phyloP scores from a whole-genome alignment of 1,284 basidiomycete species.

The Microbotryum silenes-acaulis region DNA sequence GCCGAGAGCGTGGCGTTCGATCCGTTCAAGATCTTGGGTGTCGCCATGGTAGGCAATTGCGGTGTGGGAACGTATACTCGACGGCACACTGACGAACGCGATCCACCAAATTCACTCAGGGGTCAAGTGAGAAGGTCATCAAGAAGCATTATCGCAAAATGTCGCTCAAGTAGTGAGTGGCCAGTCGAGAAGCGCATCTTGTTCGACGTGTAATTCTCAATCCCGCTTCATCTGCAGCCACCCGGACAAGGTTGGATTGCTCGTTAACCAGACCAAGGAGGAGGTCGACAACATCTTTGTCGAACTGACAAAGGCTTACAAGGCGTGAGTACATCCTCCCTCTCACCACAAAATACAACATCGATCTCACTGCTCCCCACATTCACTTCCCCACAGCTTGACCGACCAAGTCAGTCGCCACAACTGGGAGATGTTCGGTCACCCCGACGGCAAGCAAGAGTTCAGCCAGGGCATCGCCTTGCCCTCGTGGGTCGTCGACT shows the following conservation, averaged over 20 bases:
- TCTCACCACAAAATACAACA: not conserved
- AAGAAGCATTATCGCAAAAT: conserved; percentile 94
- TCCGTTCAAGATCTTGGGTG: conserved; percentile 88
- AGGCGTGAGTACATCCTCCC: conserved; percentile 54
- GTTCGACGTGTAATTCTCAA: not conserved
- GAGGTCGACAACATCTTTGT: conserved; percentile 84
- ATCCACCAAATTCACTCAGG: conserved; percentile 41
- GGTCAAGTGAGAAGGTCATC: conserved; percentile 76
- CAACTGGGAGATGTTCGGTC: conserved; percentile 85
- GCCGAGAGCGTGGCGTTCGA: conserved; percentile 70
- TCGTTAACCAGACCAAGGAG: conserved; percentile 74
- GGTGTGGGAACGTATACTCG: not conserved
- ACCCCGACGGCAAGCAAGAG: conserved; percentile 94
- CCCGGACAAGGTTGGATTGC: conserved; percentile 88
- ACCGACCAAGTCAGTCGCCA: conserved; percentile 89
- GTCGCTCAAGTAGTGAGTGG: conserved; percentile 72
- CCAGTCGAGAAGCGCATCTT: not conserved
- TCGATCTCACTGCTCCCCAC: not conserved
- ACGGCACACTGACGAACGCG: not conserved
- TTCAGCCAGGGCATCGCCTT: conserved; percentile 93
- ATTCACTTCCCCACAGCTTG: conserved; percentile 47
- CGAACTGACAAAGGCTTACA: conserved; percentile 95
- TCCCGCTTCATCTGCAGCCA: conserved; percentile 53
- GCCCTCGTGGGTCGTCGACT: conserved; percentile 87
- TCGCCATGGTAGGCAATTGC: conserved; percentile 51